Percentiles rank a stretch among this genome's conserved stretches.
Conservation (phyloP, 169 alveolate species). For the Blepharisma undulans region DNA sequence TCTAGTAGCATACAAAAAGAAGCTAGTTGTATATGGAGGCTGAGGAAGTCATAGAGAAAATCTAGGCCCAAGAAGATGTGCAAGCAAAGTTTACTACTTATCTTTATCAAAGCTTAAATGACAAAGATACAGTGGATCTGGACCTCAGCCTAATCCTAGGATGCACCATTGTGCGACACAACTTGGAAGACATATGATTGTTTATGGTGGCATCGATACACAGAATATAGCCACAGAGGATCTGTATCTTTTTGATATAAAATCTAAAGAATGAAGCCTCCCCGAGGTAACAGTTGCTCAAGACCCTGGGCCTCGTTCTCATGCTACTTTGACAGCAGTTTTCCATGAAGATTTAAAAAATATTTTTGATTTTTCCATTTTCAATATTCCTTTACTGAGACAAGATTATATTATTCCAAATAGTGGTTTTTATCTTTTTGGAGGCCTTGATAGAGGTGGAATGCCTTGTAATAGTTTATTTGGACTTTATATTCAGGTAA, state of each 20-base stretch:
- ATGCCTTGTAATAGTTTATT: neutral
- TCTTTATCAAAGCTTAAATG: neutral
- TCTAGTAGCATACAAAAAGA: neutral
- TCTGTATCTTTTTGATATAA: neutral
- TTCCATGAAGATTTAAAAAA: neutral
- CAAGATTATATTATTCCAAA: neutral
- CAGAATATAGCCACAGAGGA: neutral
- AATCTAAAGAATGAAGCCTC: neutral
- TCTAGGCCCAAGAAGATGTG: neutral
- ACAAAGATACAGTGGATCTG: slow-evolving; percentile 22
- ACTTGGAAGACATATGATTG: slow-evolving; percentile 8
- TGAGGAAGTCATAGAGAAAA: neutral
- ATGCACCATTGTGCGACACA: neutral
- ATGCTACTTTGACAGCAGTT: slow-evolving; percentile 19
- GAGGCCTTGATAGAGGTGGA: neutral
- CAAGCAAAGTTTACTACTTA: neutral
- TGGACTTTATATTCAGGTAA: neutral
- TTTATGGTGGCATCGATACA: slow-evolving; percentile 31
- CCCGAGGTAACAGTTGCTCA: neutral
- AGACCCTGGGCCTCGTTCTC: slow-evolving; percentile 25
- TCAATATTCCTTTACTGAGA: neutral
- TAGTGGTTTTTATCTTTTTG: neutral
- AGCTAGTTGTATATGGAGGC: slow-evolving; percentile 17
- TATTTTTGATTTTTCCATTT: neutral
- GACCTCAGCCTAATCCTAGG: slow-evolving; percentile 34